Evolutionary conservation across 2,329 filamentous ascomycete species (phyloP), one percentile per base, ranked within the genome.

Genomic region (Sclerotinia subarctica): DNA sequence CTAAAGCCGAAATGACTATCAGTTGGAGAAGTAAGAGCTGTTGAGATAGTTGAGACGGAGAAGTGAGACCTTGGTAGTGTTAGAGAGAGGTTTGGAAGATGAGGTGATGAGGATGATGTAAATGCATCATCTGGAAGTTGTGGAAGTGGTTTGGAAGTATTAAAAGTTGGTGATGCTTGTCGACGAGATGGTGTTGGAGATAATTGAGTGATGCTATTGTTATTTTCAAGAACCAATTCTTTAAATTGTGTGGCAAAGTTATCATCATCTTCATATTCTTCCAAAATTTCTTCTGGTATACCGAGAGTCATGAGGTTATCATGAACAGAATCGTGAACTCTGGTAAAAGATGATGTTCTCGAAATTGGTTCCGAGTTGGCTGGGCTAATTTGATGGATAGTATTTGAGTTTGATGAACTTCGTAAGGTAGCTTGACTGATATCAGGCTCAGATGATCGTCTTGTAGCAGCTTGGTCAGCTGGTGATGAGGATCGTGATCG

Each of bases 231-330:
- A 0, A 71, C 71, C 8, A 70, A 59, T 49, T 67, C 68, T 57
- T 66, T 70, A 13, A 73, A 49, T 52, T 74, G 69, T 57, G 81
- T 82, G n/a, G 85, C 85, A 73, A 89, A 88, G 77, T 88, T 88
- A 71, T 87, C 85, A 72, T 88, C 86, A 70, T 88, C 85, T 62
- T 88, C 85, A 56, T 52, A 71, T 64, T 84, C 82, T 66, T 85
- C 84, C 10, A 76, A 79, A 49, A 81, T 82, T 66, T 84, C 81
- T 62, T 83, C 80, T 1, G 82, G 80, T 29, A 84, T 83, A 51
- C 73, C 72, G 32, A 82, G 71, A 17, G 59, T 5, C 19, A 63
- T 26, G 17, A 44, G 8, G 13, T 42, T 29, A 4, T 47, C 21
- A 26, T 58, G 52, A 24, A 58, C 29, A 17, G 24, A 58, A 35